Percentiles rank a stretch among this genome's conserved stretches.
phyloP scores from a whole-genome alignment of 352 stramenopile species.

The Globisporangium alternatum region DNA sequence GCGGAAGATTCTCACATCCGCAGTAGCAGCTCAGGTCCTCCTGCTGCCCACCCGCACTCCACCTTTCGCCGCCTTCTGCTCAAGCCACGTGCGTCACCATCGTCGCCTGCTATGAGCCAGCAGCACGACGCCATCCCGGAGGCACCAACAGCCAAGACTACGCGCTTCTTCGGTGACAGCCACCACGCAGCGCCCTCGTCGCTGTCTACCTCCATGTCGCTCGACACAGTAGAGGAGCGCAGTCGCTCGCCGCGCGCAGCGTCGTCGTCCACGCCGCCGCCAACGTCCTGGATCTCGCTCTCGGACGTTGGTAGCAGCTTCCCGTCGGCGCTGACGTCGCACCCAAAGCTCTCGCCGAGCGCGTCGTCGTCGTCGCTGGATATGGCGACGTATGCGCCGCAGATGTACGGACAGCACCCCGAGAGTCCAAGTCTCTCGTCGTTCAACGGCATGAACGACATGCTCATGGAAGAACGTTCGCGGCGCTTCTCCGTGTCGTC shows the following conservation, averaged over 20 bases:
- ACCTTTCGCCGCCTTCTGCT: not conserved
- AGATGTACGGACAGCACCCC: not conserved
- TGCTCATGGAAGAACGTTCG: conserved; percentile 11
- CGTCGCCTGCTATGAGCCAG: not conserved
- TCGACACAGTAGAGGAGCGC: conserved; percentile 6
- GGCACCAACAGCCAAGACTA: not conserved
- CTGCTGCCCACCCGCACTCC: not conserved
- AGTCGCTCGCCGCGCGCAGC: not conserved
- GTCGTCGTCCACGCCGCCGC: conserved; percentile 8
- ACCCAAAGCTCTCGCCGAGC: conserved; percentile 9
- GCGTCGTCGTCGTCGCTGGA: conserved; percentile 19
- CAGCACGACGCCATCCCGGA: not conserved
- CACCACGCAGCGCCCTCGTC: not conserved
- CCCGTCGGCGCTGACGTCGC: not conserved
- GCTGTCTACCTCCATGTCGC: not conserved
- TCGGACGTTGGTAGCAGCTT: conserved; percentile 13
- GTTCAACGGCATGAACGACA: conserved; percentile 5
- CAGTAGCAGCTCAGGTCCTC: too few species aligned
- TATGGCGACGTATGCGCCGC: conserved; percentile 14
- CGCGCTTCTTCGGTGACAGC: not conserved
- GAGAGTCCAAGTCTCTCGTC: conserved; percentile 6
- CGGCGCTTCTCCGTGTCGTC: conserved; percentile 49
- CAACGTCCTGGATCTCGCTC: conserved; percentile 22
- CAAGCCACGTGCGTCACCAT: not conserved
- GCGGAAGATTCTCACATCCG: conserved; percentile 5